phyloP scores from a whole-genome alignment of 805 yeast genomes.

The Candida namnaoensis region DNA sequence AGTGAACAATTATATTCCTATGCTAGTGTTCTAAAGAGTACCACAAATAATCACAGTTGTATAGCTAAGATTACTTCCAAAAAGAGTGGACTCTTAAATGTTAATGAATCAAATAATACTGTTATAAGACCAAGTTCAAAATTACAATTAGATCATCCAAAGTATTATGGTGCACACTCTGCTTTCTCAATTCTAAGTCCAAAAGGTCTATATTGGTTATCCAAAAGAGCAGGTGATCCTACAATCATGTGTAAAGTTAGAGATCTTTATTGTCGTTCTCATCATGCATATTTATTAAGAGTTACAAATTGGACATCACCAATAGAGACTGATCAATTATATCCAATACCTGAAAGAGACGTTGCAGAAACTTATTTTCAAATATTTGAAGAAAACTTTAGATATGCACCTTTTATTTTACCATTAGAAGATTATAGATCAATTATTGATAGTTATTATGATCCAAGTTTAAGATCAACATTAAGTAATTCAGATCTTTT shows the following conservation, averaged over 20 bases:
- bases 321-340: not conserved
- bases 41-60: too few relatives aligned
- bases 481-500: constrained; percentile 1
- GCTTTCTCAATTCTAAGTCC: constrained; percentile 28
- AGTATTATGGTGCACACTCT: constrained; percentile 19
- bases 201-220: constrained; percentile 29
- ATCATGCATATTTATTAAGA: constrained; percentile 1
- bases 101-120: not conserved
- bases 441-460: not conserved
- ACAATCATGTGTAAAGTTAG: constrained; percentile 1
- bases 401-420: not conserved
- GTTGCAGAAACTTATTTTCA: not conserved
- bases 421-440: not conserved
- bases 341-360: constrained; percentile 1
- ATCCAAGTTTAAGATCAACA: not conserved
- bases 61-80: too few relatives aligned
- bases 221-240: constrained; percentile 2
- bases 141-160: constrained; percentile 1
- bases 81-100: not conserved
- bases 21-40: too few relatives aligned
- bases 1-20: too few relatives aligned
- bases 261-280: constrained; percentile 1
- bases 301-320: not conserved
- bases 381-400: not conserved
- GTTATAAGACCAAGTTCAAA: constrained; percentile 1